Evolutionary conservation across 164 flowering plant species (phyloP), one percentile per base, ranked within the genome.

Genomic region (Chloranthus sessilifolius): DNA sequence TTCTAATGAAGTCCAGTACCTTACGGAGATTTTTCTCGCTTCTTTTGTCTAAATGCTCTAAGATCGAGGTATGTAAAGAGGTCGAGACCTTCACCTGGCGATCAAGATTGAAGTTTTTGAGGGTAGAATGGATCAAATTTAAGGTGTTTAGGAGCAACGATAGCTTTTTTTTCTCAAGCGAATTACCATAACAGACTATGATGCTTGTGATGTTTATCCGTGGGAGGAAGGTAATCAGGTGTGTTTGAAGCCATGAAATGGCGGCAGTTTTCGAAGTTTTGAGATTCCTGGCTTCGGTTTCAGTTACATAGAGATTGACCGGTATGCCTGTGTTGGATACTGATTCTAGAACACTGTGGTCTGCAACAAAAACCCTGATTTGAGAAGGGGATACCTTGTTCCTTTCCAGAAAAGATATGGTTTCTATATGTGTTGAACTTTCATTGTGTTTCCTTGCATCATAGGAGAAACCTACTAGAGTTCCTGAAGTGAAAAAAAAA

Each of bases 391-490:
- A 49, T 38, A 65, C 66, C 58, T 60, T 52, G 57, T 63, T 65
- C 19, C 53, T 50, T 66, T 62, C 53, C 25, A 67, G 44, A 27
- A 73, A 62, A 3, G 75, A 62, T 33, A 61, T 22, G 24, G 66
- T 40, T 57, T 62, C 43, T 17, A n/a, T 11, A 46, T 46, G 27
- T 27, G 62, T 52, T 59, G 70, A 47, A 54, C 50, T 9, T 60
- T 53, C 63, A 55, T 39, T 30, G 15, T 34, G 43, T 38, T 61
- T 60, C 53, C 68, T 60, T 38, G 71, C 78, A 60, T 73, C 63
- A 50, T 53, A 74, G 41, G 66, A 70, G 52, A 76, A 72, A 46
- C 78, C 79, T 64, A 78, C 72, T 56, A 57, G 55, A 62, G 73
- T 70, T 67, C 76, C 82, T 74, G 73, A 33, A 56, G 25, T 1